Evolutionary conservation across 257 asterid species (phyloP).

Genomic region (Haberlea rhodopensis): DNA sequence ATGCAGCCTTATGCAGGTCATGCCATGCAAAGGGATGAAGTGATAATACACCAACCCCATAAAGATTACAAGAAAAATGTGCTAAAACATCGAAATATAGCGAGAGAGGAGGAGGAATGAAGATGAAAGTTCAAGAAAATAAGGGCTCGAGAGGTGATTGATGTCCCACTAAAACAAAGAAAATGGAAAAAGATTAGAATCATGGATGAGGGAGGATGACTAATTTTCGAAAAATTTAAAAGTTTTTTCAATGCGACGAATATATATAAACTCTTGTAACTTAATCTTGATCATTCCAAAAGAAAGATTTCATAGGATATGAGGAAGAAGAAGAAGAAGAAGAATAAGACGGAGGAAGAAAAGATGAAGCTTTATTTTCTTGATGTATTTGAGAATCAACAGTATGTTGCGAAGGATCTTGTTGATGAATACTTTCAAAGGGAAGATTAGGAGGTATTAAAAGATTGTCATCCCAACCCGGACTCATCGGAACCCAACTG

Average conservation of each 20-base stretch:
- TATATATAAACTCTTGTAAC: constrained; percentile 34
- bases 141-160: neutral
- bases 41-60: neutral
- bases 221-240: too few species aligned
- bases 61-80: constrained; percentile 30
- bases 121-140: constrained; percentile 10
- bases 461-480: constrained; percentile 79
- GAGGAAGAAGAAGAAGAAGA: constrained; percentile 42
- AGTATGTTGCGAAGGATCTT: constrained; percentile 23
- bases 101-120: constrained; percentile 1
- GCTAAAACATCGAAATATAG: neutral
- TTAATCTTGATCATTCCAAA: constrained; percentile 45
- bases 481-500: constrained; percentile 88
- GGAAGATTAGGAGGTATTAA: constrained; percentile 62
- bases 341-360: too few species aligned
- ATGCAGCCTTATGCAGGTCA: constrained; percentile 46
- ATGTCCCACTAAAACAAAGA: neutral
- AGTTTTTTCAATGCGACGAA: too few species aligned
- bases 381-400: constrained; percentile 40
- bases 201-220: neutral
- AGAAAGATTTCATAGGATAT: constrained; percentile 41
- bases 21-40: neutral
- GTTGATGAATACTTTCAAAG: constrained; percentile 43
- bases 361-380: constrained; percentile 26
- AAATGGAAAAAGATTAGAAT: too few species aligned